phyloP scores from a whole-genome alignment of 2,329 filamentous ascomycete species.

The Fusarium pseudoanthophilum region DNA sequence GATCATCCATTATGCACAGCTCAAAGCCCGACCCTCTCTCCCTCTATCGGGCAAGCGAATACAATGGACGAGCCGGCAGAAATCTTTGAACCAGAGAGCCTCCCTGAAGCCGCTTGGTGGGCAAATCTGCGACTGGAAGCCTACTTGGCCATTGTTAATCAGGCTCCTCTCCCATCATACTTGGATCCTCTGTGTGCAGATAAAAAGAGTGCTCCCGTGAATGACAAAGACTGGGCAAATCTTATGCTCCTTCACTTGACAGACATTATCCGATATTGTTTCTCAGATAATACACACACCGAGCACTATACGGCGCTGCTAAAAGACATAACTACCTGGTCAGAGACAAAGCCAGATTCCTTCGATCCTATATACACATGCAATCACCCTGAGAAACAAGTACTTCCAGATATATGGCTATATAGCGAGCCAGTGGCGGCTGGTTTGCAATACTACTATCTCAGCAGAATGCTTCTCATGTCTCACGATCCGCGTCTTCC shows the following conservation, averaged over 20 bases:
- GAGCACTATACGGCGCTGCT: conserved; percentile 35
- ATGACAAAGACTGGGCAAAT: conserved; percentile 37
- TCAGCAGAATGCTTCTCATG: conserved; percentile 42
- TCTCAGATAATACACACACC: conserved; percentile 31
- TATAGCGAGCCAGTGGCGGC: conserved; percentile 40
- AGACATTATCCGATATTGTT: conserved; percentile 43
- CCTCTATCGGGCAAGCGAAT: too few relatives aligned
- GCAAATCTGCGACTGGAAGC: conserved; percentile 34
- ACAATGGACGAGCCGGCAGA: background rate
- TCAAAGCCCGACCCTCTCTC: too few relatives aligned
- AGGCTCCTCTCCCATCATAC: conserved; percentile 18
- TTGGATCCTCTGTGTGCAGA: background rate
- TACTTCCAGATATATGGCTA: conserved; percentile 43
- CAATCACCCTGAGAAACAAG: background rate
- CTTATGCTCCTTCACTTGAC: conserved; percentile 40
- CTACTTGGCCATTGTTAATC: conserved; percentile 35
- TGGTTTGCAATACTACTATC: conserved; percentile 45
- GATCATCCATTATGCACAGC: background rate
- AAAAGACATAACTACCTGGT: conserved; percentile 39
- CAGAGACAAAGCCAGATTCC: conserved; percentile 36
- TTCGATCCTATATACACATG: conserved; percentile 41
- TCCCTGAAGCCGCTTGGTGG: background rate
- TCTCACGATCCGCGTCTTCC: conserved; percentile 43
- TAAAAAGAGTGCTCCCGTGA: background rate
- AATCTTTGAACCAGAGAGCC: rapidly evolving